Evolutionary conservation across 2,329 filamentous ascomycete species (phyloP).

Genomic region (Aspergillus cejpii): DNA sequence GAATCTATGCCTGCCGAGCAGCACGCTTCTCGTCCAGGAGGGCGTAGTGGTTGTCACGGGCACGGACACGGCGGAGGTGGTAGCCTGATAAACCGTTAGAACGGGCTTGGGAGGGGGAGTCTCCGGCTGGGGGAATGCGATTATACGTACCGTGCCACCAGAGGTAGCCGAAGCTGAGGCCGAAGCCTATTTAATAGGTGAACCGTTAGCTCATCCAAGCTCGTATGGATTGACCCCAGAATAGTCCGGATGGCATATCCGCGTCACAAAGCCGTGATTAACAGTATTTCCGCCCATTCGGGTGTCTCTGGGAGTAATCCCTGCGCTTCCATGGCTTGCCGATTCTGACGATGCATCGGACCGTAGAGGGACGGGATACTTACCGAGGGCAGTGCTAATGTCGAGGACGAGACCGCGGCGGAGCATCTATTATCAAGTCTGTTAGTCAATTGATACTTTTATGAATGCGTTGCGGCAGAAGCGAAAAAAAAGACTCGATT

Average conservation of each 20-base stretch:
- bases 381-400: slow-evolving; percentile 60
- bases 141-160: slow-evolving; percentile 58
- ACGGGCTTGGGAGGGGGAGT: neutral
- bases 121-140: slow-evolving; percentile 1
- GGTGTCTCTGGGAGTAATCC: neutral
- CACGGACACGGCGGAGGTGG: slow-evolving; percentile 58
- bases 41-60: slow-evolving; percentile 57
- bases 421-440: slow-evolving; percentile 50
- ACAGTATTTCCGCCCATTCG: neutral
- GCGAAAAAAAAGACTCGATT: slow-evolving; percentile 9
- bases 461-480: neutral
- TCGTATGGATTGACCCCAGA: neutral
- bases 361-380: slow-evolving; percentile 28
- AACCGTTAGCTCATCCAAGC: slow-evolving; percentile 11
- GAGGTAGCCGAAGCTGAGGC: slow-evolving; percentile 56
- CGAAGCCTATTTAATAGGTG: slow-evolving; percentile 46
- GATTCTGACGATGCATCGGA: neutral
- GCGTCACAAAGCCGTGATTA: neutral
- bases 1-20: slow-evolving; percentile 26
- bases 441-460: neutral
- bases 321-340: neutral
- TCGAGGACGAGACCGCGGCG: slow-evolving; percentile 60
- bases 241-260: neutral
- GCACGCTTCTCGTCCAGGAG: slow-evolving; percentile 58
- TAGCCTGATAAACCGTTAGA: slow-evolving; percentile 44